Percentiles rank a stretch among this genome's conserved stretches.
Evolutionary conservation across 1,139 yeast genomes (phyloP).

Genomic region (Yamadazyma friedrichii): DNA sequence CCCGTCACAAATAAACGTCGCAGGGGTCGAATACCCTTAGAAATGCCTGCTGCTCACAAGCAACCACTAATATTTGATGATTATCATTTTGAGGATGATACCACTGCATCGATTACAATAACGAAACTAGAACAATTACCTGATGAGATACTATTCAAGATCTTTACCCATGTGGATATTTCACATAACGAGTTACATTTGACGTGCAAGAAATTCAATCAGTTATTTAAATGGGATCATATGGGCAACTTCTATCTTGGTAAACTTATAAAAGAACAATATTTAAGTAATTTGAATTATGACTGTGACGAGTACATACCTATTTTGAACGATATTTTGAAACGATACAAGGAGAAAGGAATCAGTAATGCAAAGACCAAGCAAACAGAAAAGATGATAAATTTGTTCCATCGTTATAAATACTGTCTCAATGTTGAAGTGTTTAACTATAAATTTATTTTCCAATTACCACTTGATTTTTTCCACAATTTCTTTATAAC

Average conservation of each 20-base stretch:
- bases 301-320: constrained; percentile 10
- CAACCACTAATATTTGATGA: background rate
- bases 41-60: background rate
- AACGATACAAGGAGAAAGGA: constrained; percentile 2
- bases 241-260: constrained; percentile 10
- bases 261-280: constrained; percentile 18
- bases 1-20: background rate
- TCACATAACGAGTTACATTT: constrained; percentile 24
- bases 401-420: constrained; percentile 10
- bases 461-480: constrained; percentile 10
- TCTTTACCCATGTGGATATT: constrained; percentile 32
- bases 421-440: constrained; percentile 14
- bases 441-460: constrained; percentile 17
- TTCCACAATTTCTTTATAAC: constrained; percentile 9
- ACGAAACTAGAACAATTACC: constrained; percentile 26
- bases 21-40: constrained; percentile 1
- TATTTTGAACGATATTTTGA: constrained; percentile 4
- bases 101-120: background rate
- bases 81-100: background rate
- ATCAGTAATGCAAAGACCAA: constrained; percentile 2
- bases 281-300: constrained; percentile 21
- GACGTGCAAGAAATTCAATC: constrained; percentile 23
- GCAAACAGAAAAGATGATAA: constrained; percentile 2
- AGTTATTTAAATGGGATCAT: constrained; percentile 19
- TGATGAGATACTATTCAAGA: constrained; percentile 26